Conservation (phyloP, 768 basidiomycete genomes). For the Lyophyllum semitale region DNA sequence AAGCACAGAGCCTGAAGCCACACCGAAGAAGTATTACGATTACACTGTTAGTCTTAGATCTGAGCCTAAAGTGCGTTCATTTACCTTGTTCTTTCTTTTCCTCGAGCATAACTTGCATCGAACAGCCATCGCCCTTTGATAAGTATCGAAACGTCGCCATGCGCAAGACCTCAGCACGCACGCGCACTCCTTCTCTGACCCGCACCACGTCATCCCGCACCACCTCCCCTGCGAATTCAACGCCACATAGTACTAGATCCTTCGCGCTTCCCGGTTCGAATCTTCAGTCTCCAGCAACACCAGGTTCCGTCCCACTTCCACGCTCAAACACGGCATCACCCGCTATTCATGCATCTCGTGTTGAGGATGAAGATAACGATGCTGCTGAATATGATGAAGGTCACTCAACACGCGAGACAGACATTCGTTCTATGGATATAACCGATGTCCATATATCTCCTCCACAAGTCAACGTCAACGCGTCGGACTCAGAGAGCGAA, state of each 20-base stretch:
- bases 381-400: constrained; percentile 26
- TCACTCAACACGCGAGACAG: constrained; percentile 31
- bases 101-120: neutral
- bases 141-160: constrained; percentile 66
- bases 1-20: constrained; percentile 35
- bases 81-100: neutral
- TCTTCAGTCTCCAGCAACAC: constrained; percentile 49
- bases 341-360: constrained; percentile 30
- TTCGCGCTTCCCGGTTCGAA: constrained; percentile 36
- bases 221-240: constrained; percentile 65
- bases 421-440: constrained; percentile 51
- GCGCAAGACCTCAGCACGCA: constrained; percentile 50
- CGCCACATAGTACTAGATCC: constrained; percentile 59
- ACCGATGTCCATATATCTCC: constrained; percentile 54
- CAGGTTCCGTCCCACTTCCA: constrained; percentile 51
- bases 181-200: constrained; percentile 69
- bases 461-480: constrained; percentile 23
- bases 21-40: constrained; percentile 56
- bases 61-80: constrained; percentile 53
- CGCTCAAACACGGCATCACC: constrained; percentile 54
- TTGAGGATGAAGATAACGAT: constrained; percentile 12
- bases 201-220: constrained; percentile 59
- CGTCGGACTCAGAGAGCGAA: constrained; percentile 8
- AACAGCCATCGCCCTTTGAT: constrained; percentile 60
- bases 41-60: constrained; percentile 62